Conservation (phyloP, 1,284 basidiomycete species). For the Irpex sp. region DNA sequence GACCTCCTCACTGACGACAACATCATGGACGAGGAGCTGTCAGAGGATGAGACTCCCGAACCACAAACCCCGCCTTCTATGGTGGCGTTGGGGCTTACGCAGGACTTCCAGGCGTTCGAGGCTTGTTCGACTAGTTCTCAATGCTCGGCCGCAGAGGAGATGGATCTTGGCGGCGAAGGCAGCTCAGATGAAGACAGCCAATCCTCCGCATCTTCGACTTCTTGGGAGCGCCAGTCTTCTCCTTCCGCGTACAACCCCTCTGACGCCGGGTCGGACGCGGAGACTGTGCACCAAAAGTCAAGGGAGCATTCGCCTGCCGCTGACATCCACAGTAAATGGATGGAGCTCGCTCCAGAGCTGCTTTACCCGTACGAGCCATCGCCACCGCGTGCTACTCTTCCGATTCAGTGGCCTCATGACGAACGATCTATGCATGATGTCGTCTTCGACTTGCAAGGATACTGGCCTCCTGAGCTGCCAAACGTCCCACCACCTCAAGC, state of each 20-base stretch:
- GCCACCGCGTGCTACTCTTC: neutral
- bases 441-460: neutral
- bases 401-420: neutral
- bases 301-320: neutral
- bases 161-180: neutral
- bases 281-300: neutral
- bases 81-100: neutral
- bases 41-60: neutral
- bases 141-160: neutral
- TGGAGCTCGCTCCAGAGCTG: neutral
- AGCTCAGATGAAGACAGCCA: neutral
- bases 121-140: neutral
- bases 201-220: neutral
- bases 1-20: neutral
- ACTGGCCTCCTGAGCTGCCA: neutral
- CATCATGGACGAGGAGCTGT: neutral
- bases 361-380: neutral
- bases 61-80: neutral
- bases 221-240: neutral
- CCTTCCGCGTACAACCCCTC: neutral
- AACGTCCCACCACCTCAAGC: neutral
- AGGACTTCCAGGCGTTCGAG: neutral
- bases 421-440: neutral
- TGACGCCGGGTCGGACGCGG: neutral
- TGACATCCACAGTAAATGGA: neutral